Evolutionary conservation across 495 filamentous ascomycete species (phyloP), one percentile per base, ranked within the genome.

Genomic region (Penicillium verhagenii): DNA sequence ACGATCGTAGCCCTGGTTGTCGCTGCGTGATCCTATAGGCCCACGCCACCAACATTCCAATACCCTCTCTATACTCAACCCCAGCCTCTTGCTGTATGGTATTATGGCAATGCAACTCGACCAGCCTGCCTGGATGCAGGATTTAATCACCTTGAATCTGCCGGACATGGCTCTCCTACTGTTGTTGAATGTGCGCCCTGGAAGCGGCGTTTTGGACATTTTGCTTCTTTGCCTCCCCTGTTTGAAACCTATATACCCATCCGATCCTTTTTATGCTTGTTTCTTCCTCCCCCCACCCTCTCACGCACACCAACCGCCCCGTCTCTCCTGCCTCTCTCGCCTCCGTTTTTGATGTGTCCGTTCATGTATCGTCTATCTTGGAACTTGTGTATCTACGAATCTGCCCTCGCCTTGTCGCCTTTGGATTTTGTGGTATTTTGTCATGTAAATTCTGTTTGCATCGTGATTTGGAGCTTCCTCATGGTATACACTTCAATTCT

Each of bases 21-120:
- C 85, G 89, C 50, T 96, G 92, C 72, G 83, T 92, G 48, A 88
- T 95, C 47, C 81, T 92, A 72, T 91, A 81, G 86, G 50, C n/a
- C 26, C 24, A 42, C 13, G n/a, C 33, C 16, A 37, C 14, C 40
- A 25, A 29, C 23, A 39, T 11, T 20, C 38, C n/a, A 23, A 16
- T 11, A n/a, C n/a, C n/a, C n/a, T n/a, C 31, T 6, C 39, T 39
- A 16, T 35, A n/a, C 18, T 42, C 47, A 18, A 11, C 24, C 16
- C n/a, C n/a, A n/a, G 28, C 19, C 26, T 39, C 16, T 26, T 53
- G 43, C 40, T 14, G 47, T 26, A 44, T 60, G 31, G 13, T 42
- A 50, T 52, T 18, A 48, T 56, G 52, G 44, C 52, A 33, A 56
- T 33, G 25, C 28, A 38, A 40, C 38, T 39, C 26, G 47, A 50